phyloP scores from a whole-genome alignment of 345 rosid genomes.

The Sisymbrium altissimum region DNA sequence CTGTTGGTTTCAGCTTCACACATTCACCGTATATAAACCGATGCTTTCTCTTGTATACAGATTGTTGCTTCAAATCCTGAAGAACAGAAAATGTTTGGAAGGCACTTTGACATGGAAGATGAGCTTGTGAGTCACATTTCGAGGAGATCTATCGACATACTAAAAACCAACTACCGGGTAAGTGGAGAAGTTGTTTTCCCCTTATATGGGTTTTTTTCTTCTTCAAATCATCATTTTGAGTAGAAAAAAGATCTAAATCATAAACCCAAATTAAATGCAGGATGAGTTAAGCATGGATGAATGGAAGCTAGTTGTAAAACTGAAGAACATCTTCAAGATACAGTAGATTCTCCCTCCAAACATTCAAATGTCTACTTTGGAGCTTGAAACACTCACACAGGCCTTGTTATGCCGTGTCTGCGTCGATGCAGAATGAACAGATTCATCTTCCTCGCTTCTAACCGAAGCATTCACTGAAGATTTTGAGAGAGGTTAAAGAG shows the following conservation, averaged over 20 bases:
- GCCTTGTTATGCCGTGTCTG: conserved; percentile 21
- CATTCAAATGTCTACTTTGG: conserved; percentile 9
- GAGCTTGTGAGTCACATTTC: conserved; percentile 89
- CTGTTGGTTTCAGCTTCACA: neutral
- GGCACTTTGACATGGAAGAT: conserved; percentile 84
- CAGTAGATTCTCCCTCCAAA: conserved; percentile 32
- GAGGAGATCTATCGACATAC: conserved; percentile 77
- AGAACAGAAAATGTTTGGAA: conserved; percentile 90
- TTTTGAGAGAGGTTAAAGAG: conserved; percentile 20
- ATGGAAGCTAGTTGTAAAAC: conserved; percentile 73
- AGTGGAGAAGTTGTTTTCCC: conserved; percentile 11
- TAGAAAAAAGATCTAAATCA: neutral
- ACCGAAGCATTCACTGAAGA: conserved; percentile 9
- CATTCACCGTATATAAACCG: neutral
- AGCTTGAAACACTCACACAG: conserved; percentile 5
- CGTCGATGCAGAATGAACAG: conserved; percentile 22
- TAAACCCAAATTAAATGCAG: conserved; percentile 34
- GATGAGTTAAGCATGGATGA: conserved; percentile 69
- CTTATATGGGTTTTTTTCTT: neutral
- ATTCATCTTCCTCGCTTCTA: conserved; percentile 12
- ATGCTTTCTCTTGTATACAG: conserved; percentile 37
- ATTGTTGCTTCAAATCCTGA: conserved; percentile 65
- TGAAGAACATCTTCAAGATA: conserved; percentile 76
- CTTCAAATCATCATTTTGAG: neutral
- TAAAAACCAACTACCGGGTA: conserved; percentile 80